phyloP scores from a whole-genome alignment of 768 basidiomycete species.

The Macrolepiota fuliginosa region DNA sequence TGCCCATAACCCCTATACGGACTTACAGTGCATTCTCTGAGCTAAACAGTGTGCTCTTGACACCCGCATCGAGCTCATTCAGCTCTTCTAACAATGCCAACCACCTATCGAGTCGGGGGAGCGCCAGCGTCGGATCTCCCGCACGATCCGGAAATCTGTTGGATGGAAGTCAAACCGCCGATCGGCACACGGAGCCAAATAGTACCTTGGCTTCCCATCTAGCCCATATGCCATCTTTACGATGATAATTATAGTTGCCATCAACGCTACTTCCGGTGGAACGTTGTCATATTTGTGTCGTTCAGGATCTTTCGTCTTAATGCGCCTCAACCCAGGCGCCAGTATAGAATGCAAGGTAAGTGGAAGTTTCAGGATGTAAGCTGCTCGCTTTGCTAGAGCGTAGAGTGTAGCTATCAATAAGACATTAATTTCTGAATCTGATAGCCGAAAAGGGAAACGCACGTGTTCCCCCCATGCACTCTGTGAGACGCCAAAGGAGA shows the following conservation, averaged over 20 bases:
- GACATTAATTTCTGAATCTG: neutral
- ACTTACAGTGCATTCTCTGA: slow-evolving; percentile 46
- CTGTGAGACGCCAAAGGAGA: slow-evolving; percentile 73
- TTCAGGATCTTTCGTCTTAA: slow-evolving; percentile 36
- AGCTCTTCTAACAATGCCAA: slow-evolving; percentile 38
- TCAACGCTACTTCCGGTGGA: slow-evolving; percentile 65
- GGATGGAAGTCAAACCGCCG: slow-evolving; percentile 15
- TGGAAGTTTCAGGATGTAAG: slow-evolving; percentile 52
- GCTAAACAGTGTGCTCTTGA: slow-evolving; percentile 37
- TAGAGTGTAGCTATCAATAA: slow-evolving; percentile 58
- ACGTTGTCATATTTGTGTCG: slow-evolving; percentile 59
- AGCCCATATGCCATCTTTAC: slow-evolving; percentile 87
- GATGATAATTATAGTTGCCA: slow-evolving; percentile 60
- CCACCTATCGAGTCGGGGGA: slow-evolving; percentile 53
- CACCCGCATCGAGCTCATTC: slow-evolving; percentile 27
- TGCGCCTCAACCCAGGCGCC: slow-evolving; percentile 36
- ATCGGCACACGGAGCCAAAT: slow-evolving; percentile 5
- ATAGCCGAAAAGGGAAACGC: slow-evolving; percentile 29
- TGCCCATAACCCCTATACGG: slow-evolving; percentile 4
- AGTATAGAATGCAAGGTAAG: slow-evolving; percentile 58
- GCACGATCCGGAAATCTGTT: slow-evolving; percentile 40
- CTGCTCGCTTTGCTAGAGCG: slow-evolving; percentile 57
- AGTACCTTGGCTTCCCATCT: slow-evolving; percentile 62
- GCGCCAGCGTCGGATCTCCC: slow-evolving; percentile 57
- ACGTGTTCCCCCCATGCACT: slow-evolving; percentile 74